A percentile compares a stretch with the other conserved stretches of the same genome.
These are phyloP conservation scores for Trametes hirsuta DNA, from an alignment of 1,284 basidiomycete genomes.

Conservation along the genomic window DNA sequence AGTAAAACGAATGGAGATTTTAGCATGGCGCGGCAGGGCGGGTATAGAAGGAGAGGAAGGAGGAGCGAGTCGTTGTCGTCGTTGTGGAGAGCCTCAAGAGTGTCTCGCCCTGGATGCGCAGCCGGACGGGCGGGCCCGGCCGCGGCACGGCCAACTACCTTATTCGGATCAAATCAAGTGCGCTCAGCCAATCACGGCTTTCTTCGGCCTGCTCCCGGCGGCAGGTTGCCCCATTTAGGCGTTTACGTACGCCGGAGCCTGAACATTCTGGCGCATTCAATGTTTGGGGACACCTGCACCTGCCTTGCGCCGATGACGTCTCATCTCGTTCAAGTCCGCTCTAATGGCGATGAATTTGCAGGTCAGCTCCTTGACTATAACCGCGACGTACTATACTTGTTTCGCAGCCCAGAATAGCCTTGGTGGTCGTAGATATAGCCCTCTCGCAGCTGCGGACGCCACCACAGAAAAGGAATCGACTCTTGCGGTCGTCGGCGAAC, in stretches of 20 bases:
- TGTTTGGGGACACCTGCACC: no score
- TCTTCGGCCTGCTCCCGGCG: not conserved
- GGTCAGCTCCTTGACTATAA: no score
- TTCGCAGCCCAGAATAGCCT: no score
- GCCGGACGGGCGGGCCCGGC: not conserved
- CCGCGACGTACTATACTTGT: no score
- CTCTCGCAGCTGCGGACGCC: no score
- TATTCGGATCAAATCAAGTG: not conserved
- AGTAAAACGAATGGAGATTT: constrained; percentile 22
- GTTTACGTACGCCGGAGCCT: constrained; percentile 1
- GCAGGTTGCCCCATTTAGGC: not conserved
- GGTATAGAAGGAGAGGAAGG: constrained; percentile 11
- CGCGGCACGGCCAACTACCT: not conserved
- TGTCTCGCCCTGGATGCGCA: not conserved
- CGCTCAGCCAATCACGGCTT: not conserved
- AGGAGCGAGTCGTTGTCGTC: not conserved
- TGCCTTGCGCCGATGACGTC: no score
- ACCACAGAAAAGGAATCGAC: no score
- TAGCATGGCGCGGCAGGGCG: constrained; percentile 12
- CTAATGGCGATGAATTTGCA: no score
- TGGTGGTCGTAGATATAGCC: no score
- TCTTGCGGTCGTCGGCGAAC: no score
- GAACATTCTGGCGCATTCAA: constrained; percentile 3
- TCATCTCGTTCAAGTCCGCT: no score
- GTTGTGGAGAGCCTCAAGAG: not conserved